Evolutionary conservation across 108 stramenopile species (phyloP).

Genomic region (Skeletonema potamos): DNA sequence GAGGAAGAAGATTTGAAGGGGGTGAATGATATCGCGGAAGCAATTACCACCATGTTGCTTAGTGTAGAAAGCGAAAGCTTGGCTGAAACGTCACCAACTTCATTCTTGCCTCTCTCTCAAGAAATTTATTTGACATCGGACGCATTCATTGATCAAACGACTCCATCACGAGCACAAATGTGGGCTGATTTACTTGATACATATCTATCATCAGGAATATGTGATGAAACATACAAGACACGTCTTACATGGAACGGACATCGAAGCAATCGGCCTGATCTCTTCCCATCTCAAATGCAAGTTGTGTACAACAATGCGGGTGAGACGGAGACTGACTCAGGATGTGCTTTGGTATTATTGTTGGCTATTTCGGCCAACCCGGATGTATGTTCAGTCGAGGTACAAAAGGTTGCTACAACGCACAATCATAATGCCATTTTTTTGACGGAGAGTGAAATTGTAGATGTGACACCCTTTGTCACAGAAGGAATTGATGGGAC

Average conservation of each 20-base stretch:
- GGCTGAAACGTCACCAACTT: neutral
- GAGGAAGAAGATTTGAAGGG: neutral
- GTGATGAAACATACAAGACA: constrained; percentile 8
- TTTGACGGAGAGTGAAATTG: constrained; percentile 30
- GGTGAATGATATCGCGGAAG: neutral
- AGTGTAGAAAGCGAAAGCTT: neutral
- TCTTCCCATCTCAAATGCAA: neutral
- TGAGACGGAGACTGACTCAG: constrained; percentile 3
- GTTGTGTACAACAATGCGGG: constrained; percentile 22
- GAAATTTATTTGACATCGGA: constrained; percentile 17
- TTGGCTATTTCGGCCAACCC: constrained; percentile 17
- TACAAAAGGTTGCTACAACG: neutral
- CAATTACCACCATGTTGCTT: neutral
- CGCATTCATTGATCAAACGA: neutral
- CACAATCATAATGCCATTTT: constrained; percentile 6
- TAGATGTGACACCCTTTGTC: constrained; percentile 33
- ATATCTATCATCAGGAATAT: constrained; percentile 11
- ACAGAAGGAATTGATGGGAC: constrained; percentile 37
- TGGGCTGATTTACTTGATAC: constrained; percentile 8
- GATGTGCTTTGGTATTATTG: constrained; percentile 10
- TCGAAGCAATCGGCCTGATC: neutral
- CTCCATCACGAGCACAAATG: constrained; percentile 6
- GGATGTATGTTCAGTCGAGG: constrained; percentile 19
- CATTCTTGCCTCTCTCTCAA: neutral
- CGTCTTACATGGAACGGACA: constrained; percentile 7